phyloP scores from a whole-genome alignment of 2,329 filamentous ascomycete species.

The Trichophyton mentagrophytes region DNA sequence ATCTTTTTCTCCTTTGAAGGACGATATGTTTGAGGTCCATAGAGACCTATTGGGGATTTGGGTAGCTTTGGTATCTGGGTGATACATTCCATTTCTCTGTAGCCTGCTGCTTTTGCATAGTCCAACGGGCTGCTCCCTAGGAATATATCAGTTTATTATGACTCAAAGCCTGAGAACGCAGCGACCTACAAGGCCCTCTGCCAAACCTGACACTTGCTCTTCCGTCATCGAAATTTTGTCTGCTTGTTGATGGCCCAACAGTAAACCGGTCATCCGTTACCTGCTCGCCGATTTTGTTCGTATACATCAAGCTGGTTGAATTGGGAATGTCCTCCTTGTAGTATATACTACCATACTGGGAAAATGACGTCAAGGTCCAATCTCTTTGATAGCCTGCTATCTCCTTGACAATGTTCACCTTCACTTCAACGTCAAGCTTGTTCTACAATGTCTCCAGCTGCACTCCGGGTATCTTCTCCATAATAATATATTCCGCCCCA shows the following conservation, averaged over 20 bases:
- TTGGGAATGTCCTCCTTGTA: constrained; percentile 15
- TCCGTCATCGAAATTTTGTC: constrained; percentile 16
- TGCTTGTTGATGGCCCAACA: constrained; percentile 16
- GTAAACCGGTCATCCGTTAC: constrained; percentile 15
- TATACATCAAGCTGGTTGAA: constrained; percentile 14
- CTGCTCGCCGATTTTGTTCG: constrained; percentile 14
- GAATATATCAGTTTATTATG: neutral
- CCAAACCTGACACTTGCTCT: constrained; percentile 14
- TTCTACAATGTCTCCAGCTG: constrained; percentile 14
- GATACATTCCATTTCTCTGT: constrained; percentile 26
- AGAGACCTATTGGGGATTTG: constrained; percentile 17
- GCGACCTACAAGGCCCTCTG: constrained; percentile 17
- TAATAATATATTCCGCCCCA: constrained; percentile 16
- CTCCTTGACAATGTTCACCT: constrained; percentile 14
- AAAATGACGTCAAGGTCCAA: constrained; percentile 15
- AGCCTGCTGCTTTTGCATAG: constrained; percentile 22
- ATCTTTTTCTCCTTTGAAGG: constrained; percentile 20
- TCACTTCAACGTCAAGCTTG: constrained; percentile 11
- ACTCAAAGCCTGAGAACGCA: constrained; percentile 11
- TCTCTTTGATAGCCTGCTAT: constrained; percentile 16
- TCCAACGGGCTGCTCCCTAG: constrained; percentile 24
- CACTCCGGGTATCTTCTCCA: constrained; percentile 14
- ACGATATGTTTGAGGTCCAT: constrained; percentile 21
- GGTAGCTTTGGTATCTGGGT: constrained; percentile 12
- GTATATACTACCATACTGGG: constrained; percentile 16